Evolutionary conservation across 129 eudicot species (phyloP), one percentile per base, ranked within the genome.

Genomic region (Chrysanthemum makinoi): DNA sequence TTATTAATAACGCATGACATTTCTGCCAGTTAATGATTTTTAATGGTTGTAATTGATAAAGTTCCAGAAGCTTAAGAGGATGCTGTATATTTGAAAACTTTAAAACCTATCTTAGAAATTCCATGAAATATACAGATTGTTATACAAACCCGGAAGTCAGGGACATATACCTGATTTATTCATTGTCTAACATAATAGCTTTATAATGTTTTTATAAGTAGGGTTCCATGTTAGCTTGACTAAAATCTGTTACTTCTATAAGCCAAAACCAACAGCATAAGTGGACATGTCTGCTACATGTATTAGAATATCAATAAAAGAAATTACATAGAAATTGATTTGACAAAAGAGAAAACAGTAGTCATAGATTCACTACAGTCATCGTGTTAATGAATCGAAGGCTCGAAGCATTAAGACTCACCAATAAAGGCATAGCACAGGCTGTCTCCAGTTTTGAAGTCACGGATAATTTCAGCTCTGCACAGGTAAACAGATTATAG

Each of bases 341-440:
- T 19, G 18, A 57, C n/a, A 15, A n/a, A 28, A 26, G 15, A 20
- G 16, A 52, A 28, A 68, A 14, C 9, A 55, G 10, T 10, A 55
- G 33, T 22, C 48, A 46, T 24, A 44, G 68, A 30, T 46, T n/a
- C 50, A 59, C 10, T 33, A 65, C 54, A 22, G 24, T 22, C 24
- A 22, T 22, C 24, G 24, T 22, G 24, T 22, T 20, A 28, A 60
- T 1, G 15, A 12, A 55, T 12, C 22, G 18, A 51, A 51, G 17
- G 56, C 17, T 64, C 7, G 5, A 60, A 62, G 46, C 22, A 62
- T 48, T 60, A 51, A 14, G 19, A 79, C 95, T 83, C 70, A 89
- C 96, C 99, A 55, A 95, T 83, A 77, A 95, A 95, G 61, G 99
- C 99, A 80, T 95, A 95, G 87, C 99, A 95, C 74, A 90, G 75